Conservation (phyloP, 1,284 basidiomycete genomes). For the Fistulina hepatica region DNA sequence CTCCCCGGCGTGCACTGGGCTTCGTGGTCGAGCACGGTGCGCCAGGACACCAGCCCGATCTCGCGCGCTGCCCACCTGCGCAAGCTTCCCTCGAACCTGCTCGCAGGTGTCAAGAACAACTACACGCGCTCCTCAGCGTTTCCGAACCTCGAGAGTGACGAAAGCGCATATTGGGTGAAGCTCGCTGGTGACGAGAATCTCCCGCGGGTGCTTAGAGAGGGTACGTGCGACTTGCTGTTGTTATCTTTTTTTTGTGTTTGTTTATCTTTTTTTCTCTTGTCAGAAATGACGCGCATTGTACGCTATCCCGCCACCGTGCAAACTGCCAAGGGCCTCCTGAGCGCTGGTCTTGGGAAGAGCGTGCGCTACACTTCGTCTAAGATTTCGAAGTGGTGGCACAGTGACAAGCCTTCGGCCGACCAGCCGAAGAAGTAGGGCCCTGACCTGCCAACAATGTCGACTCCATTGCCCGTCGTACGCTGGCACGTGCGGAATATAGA, state of each 20-base stretch:
- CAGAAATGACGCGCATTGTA: conserved; percentile 74
- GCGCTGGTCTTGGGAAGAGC: conserved; percentile 74
- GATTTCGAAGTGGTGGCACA: conserved; percentile 74
- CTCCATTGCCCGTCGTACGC: too few relatives aligned
- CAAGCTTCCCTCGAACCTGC: conserved; percentile 64
- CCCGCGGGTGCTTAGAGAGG: conserved; percentile 42
- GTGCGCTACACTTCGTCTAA: conserved; percentile 67
- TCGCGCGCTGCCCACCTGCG: conserved; percentile 63
- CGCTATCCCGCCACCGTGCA: conserved; percentile 76
- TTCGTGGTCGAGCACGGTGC: conserved; percentile 34
- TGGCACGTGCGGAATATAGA: too few relatives aligned
- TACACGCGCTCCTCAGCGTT: conserved; percentile 29
- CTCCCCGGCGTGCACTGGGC: conserved; percentile 69
- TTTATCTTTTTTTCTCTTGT: conserved; percentile 5
- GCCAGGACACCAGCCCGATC: conserved; percentile 61
- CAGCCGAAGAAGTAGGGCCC: too few relatives aligned
- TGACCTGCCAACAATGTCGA: too few relatives aligned
- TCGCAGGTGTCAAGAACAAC: conserved; percentile 43
- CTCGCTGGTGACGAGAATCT: conserved; percentile 58
- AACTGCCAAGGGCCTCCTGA: conserved; percentile 77
- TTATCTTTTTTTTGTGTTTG: background rate
- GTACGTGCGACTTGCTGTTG: conserved; percentile 33
- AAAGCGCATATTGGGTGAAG: conserved; percentile 65
- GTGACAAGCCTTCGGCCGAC: too few relatives aligned
- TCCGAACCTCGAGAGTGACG: conserved; percentile 36